Evolutionary conservation across 768 basidiomycete genomes (phyloP), one percentile per base, ranked within the genome.

Genomic region (Harrya chromipes): DNA sequence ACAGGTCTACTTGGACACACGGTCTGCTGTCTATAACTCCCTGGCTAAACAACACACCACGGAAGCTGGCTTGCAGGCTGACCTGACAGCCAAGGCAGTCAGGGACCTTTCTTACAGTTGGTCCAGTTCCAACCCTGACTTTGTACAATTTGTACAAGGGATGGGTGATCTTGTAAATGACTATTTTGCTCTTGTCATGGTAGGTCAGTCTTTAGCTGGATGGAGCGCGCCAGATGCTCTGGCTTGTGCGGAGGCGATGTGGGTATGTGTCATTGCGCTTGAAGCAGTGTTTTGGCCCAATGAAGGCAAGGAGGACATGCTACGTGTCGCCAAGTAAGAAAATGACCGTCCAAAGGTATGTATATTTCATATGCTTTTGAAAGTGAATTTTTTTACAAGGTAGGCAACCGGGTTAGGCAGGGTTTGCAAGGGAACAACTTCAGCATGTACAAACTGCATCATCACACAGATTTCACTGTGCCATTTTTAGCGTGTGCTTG

Each of bases 1-100:
- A 3, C 40, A 89, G 87, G 73, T 84, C 21, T 88, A 89, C 60
- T 70, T 87, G 23, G 80, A 83, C 43, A 80, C 85, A 4, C 89
- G 87, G 88, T 72, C 73, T 1, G 68, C 70, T 46, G 81, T 84
- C 33, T 61, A 67, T 36, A 42, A 51, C 0, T 52, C 51, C 5
- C 50, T 57, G 46, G 17, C 53, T 4, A 43, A 35, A 10, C 29
- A 29, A 10, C 36, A 26, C 3, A 12, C 23, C 0, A 19, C 40
- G 3, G 23, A 38, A 27, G 23, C 45, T 6, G 42, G 13, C 12
- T 49, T 55, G 19, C 27, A 55, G 27, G 20, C 20, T 3, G 55
- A 56, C 16, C 43, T 49, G n/a, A 55, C 63, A 14, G 41, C 49
- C 19, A 36, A 52, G 27, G 76, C 77, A 2, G 60, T 84, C 24